A percentile compares a stretch with the other conserved stretches of the same genome.
Conservation (phyloP, 2,329 filamentous ascomycete genomes). For the Berkeleyomyces basicola region DNA sequence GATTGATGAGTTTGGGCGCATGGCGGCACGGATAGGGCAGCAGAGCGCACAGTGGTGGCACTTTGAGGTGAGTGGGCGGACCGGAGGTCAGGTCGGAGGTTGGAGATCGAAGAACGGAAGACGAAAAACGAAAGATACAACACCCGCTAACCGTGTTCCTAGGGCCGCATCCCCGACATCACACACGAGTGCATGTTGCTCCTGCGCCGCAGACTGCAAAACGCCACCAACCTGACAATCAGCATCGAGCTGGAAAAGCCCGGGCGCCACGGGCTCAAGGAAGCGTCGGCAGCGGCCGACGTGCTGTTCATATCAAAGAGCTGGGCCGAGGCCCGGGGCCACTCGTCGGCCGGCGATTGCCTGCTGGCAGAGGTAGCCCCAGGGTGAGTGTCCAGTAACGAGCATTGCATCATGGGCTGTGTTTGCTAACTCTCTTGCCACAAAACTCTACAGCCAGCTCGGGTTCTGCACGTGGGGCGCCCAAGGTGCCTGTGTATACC, state of each 20-base stretch:
- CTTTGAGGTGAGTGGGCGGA: conserved; percentile 43
- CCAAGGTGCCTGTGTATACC: conserved; percentile 25
- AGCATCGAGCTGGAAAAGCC: conserved; percentile 64
- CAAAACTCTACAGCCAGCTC: conserved; percentile 23
- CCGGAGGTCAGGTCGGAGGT: neutral
- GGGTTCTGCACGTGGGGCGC: conserved; percentile 44
- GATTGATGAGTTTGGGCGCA: conserved; percentile 36
- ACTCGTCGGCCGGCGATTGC: conserved; percentile 27
- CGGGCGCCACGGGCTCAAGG: conserved; percentile 38
- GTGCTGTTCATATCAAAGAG: conserved; percentile 57
- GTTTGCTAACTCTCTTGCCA: neutral
- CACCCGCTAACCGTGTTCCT: conserved; percentile 4
- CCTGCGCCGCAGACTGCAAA: conserved; percentile 27
- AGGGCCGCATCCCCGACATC: conserved; percentile 49
- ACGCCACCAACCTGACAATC: conserved; percentile 32
- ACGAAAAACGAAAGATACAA: neutral
- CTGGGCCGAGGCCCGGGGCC: conserved; percentile 44
- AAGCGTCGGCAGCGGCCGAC: conserved; percentile 45
- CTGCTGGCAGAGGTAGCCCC: conserved; percentile 22
- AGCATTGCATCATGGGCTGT: neutral
- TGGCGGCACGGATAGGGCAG: conserved; percentile 22
- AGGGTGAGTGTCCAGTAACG: conserved; percentile 3
- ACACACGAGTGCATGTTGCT: conserved; percentile 39
- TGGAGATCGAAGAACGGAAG: neutral
- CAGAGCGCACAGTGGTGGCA: conserved; percentile 42